These are phyloP conservation scores for Heliosperma pusillum DNA, from an alignment of 148 eudicot genomes.

Conservation along the genomic window DNA sequence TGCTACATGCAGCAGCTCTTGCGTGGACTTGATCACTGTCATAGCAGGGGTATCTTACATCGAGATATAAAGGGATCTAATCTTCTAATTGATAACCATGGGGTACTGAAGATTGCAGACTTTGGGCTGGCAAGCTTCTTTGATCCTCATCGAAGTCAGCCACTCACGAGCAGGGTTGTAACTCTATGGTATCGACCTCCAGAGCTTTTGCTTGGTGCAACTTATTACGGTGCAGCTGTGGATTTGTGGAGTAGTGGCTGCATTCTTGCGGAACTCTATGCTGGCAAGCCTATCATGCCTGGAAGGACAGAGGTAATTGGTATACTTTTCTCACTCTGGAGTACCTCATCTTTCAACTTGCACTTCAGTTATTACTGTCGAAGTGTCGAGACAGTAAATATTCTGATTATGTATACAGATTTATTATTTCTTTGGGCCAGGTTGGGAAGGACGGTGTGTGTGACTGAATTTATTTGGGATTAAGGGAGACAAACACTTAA, in stretches of 20 bases:
- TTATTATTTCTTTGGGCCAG: background rate
- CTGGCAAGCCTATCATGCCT: slow-evolving; percentile 87
- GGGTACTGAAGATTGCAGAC: slow-evolving; percentile 80
- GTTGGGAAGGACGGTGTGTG: background rate
- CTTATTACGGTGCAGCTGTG: slow-evolving; percentile 65
- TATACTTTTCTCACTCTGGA: background rate
- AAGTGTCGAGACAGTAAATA: background rate
- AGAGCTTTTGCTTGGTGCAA: slow-evolving; percentile 84
- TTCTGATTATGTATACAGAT: background rate
- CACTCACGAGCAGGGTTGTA: slow-evolving; percentile 81
- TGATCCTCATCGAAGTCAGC: slow-evolving; percentile 56
- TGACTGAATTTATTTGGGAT: slow-evolving; percentile 1
- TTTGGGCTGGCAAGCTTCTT: slow-evolving; percentile 80
- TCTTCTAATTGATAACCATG: slow-evolving; percentile 73
- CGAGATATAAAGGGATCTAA: slow-evolving; percentile 87
- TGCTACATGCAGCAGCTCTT: slow-evolving; percentile 83
- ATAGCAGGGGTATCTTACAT: slow-evolving; percentile 64
- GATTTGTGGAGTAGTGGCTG: slow-evolving; percentile 92
- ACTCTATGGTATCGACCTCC: slow-evolving; percentile 95
- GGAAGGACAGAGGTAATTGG: slow-evolving; percentile 77
- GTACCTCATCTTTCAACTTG: background rate
- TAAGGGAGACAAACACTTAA: background rate
- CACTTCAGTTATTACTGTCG: background rate
- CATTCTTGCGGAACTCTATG: slow-evolving; percentile 81
- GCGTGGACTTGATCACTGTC: slow-evolving; percentile 82